These are phyloP conservation scores for Musa schizocarpa DNA, from an alignment of 176 grass and related monocot genomes.

Conservation along the genomic window DNA sequence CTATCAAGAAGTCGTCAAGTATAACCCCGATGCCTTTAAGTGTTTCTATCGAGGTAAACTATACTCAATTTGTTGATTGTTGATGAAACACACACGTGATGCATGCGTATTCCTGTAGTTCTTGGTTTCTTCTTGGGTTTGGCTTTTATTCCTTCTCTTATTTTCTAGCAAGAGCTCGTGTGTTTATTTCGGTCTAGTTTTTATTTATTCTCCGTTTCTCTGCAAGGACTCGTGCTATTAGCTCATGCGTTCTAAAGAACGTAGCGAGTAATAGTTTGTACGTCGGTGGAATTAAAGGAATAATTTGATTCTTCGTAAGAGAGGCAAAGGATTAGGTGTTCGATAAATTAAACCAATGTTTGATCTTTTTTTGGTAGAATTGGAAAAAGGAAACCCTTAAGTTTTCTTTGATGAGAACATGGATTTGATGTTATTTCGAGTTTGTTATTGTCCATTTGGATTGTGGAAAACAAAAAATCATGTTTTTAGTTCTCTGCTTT, in stretches of 20 bases:
- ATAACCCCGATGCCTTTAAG: slow-evolving; percentile 67
- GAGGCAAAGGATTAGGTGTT: not conserved
- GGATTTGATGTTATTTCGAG: too few species aligned
- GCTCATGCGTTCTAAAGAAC: not conserved
- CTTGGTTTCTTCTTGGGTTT: not conserved
- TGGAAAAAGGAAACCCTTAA: too few species aligned
- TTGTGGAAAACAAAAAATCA: too few species aligned
- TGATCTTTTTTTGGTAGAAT: not conserved
- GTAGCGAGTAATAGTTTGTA: not conserved
- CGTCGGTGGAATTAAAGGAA: not conserved
- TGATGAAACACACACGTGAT: not conserved
- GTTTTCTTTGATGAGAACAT: too few species aligned
- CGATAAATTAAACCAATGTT: not conserved
- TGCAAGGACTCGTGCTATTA: not conserved
- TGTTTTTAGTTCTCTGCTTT: too few species aligned
- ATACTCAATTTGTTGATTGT: slow-evolving; percentile 38
- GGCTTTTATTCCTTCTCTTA: not conserved
- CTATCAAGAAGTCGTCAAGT: slow-evolving; percentile 75
- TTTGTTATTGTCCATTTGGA: too few species aligned
- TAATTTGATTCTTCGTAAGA: not conserved
- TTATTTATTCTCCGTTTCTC: too few species aligned
- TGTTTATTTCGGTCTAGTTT: too few species aligned
- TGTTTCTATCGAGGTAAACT: slow-evolving; percentile 65
- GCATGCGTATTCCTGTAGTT: not conserved
- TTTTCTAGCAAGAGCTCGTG: too few species aligned